Evolutionary conservation across 2,329 filamentous ascomycete species (phyloP), one percentile per base, ranked within the genome.

Genomic region (Fusarium keratoplasticum): DNA sequence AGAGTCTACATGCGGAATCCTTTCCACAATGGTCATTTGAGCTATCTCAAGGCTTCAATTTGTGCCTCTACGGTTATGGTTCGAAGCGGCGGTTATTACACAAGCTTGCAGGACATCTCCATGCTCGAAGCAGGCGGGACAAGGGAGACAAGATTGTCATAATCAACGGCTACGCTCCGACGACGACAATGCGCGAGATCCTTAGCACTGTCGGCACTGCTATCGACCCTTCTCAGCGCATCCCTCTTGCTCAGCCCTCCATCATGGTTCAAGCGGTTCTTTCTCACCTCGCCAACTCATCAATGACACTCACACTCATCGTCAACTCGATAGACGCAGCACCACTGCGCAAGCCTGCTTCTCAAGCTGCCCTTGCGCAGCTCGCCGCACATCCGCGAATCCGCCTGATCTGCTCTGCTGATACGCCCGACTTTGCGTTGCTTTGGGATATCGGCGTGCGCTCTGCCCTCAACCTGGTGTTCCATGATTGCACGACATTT

Each of bases 21-120:
- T 98, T 98, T 81, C 89, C 92, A 2, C 96, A 98, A 81, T 99
- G 96, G 96, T 85, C 89, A 1, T 98, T 98, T 81, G 96, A 99
- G 84, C 88, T 98, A 18, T 87, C 91, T 6, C 91, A 98, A 81
- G 91, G 92, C 25, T 98, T 98, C 86, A 95, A 94, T 78, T 86
- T 98, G 61, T 98, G 96, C 80, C 84, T 98, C 0, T 98, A 97
- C 81, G 96, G 96, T 33, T 97, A 95, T 81, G 96, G 96, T 1
- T 97, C 95, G 3, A 99, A 99, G 83, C 89, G 94, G 36, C 84
- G 86, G 4, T 88, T 98, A 1, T 86, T 96, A 11, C 90, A 92
- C 69, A 87, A 89, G 50, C 97, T 98, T 80, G 95, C 94, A 1
- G 89, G 90, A 65, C 90, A 94, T 81, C 90, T 94, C 78, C 82